Conservation (phyloP, 2,329 filamentous ascomycete species). For the Scolecobasidium constrictum region DNA sequence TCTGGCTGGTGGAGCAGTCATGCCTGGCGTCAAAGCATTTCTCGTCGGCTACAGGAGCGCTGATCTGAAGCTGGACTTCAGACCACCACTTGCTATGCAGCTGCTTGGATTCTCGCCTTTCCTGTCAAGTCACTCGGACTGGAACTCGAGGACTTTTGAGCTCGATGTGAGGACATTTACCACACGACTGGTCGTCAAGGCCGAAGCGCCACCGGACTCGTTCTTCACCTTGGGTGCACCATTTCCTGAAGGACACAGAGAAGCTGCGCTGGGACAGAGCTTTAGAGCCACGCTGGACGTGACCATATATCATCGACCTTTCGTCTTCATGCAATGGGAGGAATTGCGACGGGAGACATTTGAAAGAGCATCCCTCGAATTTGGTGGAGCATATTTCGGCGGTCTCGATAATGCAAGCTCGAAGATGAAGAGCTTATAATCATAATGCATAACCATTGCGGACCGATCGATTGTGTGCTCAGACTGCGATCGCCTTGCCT, state of each 20-base stretch:
- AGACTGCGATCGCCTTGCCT: too few species aligned
- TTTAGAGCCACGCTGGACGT: slow-evolving; percentile 35
- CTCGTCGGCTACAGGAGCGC: slow-evolving; percentile 34
- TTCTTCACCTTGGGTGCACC: slow-evolving; percentile 37
- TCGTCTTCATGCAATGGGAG: slow-evolving; percentile 30
- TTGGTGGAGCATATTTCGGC: slow-evolving; percentile 39
- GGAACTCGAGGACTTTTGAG: slow-evolving; percentile 27
- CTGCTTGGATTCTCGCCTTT: slow-evolving; percentile 29
- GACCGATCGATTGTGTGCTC: too few species aligned
- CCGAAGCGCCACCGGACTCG: slow-evolving; percentile 28
- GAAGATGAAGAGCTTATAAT: too few species aligned
- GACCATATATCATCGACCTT: slow-evolving; percentile 27
- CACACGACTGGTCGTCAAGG: slow-evolving; percentile 29
- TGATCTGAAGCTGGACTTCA: slow-evolving; percentile 27
- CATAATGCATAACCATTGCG: too few species aligned
- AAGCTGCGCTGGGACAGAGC: slow-evolving; percentile 35
- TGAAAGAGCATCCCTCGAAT: slow-evolving; percentile 35
- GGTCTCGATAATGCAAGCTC: too few species aligned
- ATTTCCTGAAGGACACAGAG: slow-evolving; percentile 33
- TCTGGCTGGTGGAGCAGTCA: slow-evolving; percentile 27
- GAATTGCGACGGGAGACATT: slow-evolving; percentile 29
- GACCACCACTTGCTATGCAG: slow-evolving; percentile 32
- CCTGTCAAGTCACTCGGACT: slow-evolving; percentile 30
- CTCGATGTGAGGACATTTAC: slow-evolving; percentile 28
- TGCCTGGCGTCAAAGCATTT: slow-evolving; percentile 34